Percentiles rank a stretch among this genome's conserved stretches.
These are phyloP conservation scores for Botrytis aclada DNA, from an alignment of 2,329 filamentous ascomycete species.

Conservation along the genomic window DNA sequence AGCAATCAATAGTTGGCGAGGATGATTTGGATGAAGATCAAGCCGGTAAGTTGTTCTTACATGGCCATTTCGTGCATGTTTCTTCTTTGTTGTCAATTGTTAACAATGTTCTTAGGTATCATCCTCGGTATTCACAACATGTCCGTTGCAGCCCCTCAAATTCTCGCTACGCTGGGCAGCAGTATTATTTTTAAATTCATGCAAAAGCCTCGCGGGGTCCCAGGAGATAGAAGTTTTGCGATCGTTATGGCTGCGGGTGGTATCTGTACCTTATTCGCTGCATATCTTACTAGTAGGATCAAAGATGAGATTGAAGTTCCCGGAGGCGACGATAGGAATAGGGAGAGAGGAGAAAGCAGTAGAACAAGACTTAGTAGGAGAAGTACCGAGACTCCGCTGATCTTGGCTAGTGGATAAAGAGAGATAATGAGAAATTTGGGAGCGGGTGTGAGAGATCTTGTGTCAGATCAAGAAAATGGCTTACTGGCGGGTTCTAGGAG, in stretches of 20 bases:
- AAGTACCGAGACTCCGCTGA: constrained; percentile 10
- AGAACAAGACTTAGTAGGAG: background rate
- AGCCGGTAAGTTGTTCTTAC: constrained; percentile 16
- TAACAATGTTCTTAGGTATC: constrained; percentile 48
- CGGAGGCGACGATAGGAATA: constrained; percentile 2
- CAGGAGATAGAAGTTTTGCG: constrained; percentile 82
- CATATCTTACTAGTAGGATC: constrained; percentile 52
- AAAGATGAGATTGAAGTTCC: constrained; percentile 36
- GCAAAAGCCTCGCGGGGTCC: constrained; percentile 81
- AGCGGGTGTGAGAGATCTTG: background rate
- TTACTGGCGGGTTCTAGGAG: background rate
- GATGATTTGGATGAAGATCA: constrained; percentile 25
- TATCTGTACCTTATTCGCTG: constrained; percentile 71
- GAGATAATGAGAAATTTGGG: background rate
- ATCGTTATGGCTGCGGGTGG: constrained; percentile 86
- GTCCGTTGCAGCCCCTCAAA: constrained; percentile 85
- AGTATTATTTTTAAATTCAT: constrained; percentile 79
- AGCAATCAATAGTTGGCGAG: constrained; percentile 15
- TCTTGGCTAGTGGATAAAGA: background rate
- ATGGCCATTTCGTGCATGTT: background rate
- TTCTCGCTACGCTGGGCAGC: constrained; percentile 81
- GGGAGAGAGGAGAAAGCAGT: background rate
- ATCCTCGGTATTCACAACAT: constrained; percentile 96
- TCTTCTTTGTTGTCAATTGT: background rate
- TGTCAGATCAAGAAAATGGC: background rate